Evolutionary conservation across 164 flowering plant species (phyloP).

Genomic region (Nymphaea thermarum): DNA sequence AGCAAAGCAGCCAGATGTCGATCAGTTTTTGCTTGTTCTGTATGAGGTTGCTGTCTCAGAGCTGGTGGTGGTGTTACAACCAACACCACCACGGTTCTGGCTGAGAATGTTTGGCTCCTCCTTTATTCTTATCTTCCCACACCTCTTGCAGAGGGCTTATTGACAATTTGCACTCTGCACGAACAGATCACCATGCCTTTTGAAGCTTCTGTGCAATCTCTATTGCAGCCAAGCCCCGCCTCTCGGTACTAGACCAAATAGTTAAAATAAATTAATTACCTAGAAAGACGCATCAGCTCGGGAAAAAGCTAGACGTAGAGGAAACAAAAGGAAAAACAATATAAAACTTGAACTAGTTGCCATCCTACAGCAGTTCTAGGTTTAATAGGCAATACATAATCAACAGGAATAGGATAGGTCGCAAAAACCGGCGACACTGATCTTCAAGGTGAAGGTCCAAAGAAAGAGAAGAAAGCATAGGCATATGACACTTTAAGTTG

Average conservation of each 20-base stretch:
- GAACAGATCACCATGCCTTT: conserved; percentile 83
- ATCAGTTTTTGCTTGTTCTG: conserved; percentile 39
- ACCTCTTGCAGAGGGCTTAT: conserved; percentile 42
- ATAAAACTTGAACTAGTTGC: too few relatives aligned
- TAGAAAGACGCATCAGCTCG: too few relatives aligned
- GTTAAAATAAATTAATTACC: too few relatives aligned
- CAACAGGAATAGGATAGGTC: too few relatives aligned
- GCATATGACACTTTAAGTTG: too few relatives aligned
- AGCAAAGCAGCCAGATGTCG: conserved; percentile 25
- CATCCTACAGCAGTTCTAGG: too few relatives aligned
- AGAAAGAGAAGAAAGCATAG: too few relatives aligned
- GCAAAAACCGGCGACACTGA: too few relatives aligned
- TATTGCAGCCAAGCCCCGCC: conserved; percentile 97
- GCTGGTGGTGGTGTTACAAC: conserved; percentile 76
- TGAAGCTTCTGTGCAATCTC: conserved; percentile 97
- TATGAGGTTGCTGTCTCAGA: conserved; percentile 55
- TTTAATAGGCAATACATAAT: too few relatives aligned
- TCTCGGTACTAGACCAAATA: conserved; percentile 69
- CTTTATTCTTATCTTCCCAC: conserved; percentile 48
- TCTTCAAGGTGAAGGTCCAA: too few relatives aligned
- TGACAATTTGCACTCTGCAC: conserved; percentile 58
- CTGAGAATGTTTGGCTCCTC: conserved; percentile 43
- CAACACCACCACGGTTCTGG: conserved; percentile 87
- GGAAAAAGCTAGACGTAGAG: too few relatives aligned
- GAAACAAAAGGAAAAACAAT: too few relatives aligned